Evolutionary conservation across 192 early-diverging fungal genomes (phyloP).

Genomic region (Backusella morwellensis): DNA sequence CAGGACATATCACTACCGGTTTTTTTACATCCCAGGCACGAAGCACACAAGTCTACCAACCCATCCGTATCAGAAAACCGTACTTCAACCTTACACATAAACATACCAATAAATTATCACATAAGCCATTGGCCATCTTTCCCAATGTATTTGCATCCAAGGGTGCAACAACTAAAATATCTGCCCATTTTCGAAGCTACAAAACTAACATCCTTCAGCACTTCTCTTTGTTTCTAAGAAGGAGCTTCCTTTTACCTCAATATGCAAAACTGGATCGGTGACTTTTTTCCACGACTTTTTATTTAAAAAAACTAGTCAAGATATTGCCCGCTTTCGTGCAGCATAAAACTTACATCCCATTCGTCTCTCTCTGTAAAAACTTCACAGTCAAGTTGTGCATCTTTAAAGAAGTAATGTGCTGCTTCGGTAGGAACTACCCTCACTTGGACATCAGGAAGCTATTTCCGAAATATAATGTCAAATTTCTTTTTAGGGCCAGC

Average conservation of each 20-base stretch:
- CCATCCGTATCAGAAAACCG: background rate
- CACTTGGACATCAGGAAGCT: conserved; percentile 58
- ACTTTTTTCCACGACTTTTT: conserved; percentile 72
- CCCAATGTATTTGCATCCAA: conserved; percentile 93
- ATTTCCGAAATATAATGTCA: background rate
- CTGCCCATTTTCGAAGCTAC: conserved; percentile 93
- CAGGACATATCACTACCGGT: conserved; percentile 81
- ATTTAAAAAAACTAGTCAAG: background rate
- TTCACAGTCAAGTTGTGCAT: conserved; percentile 44
- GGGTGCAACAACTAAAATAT: conserved; percentile 85
- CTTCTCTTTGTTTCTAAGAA: background rate
- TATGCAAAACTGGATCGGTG: conserved; percentile 92
- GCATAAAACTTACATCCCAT: conserved; percentile 60
- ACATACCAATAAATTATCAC: conserved; percentile 88
- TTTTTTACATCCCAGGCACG: conserved; percentile 79
- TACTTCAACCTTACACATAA: background rate
- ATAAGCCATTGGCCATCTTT: conserved; percentile 87
- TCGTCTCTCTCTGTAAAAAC: conserved; percentile 85
- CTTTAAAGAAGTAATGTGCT: conserved; percentile 89
- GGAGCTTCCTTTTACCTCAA: conserved; percentile 55
- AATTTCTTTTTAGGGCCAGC: background rate
- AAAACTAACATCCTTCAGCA: background rate
- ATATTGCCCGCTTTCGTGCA: background rate
- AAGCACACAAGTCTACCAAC: conserved; percentile 75
- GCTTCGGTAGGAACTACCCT: conserved; percentile 76